Conservation (phyloP, 2,329 filamentous ascomycete genomes). For the Alternaria angustiovoidea region DNA sequence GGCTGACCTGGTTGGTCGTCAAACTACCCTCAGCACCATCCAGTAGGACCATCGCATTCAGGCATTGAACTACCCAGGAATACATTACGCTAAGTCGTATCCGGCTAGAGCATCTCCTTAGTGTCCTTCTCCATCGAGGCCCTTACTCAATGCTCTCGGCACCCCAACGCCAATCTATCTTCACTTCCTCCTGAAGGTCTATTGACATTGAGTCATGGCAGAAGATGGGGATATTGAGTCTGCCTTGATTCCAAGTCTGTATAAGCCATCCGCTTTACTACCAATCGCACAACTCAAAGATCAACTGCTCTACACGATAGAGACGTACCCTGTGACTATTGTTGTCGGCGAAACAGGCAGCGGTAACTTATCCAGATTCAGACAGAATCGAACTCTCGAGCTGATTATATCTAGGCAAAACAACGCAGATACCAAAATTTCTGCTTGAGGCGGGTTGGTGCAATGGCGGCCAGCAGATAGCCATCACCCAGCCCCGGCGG, state of each 20-base stretch:
- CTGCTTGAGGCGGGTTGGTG: constrained; percentile 91
- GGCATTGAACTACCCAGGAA: too few relatives aligned
- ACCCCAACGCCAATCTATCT: neutral
- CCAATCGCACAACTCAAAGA: constrained; percentile 87
- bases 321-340: constrained; percentile 84
- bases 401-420: constrained; percentile 70
- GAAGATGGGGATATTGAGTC: constrained; percentile 53
- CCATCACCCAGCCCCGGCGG: constrained; percentile 72
- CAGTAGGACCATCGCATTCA: too few relatives aligned
- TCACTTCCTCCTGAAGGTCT: neutral
- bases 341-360: constrained; percentile 94
- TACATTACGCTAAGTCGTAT: neutral
- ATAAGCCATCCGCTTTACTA: constrained; percentile 83
- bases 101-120: neutral
- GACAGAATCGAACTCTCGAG: accelerated
- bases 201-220: constrained; percentile 26
- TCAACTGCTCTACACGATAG: constrained; percentile 82
- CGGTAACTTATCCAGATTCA: constrained; percentile 14
- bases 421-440: constrained; percentile 93
- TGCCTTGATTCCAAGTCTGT: constrained; percentile 76
- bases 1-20: neutral
- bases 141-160: neutral
- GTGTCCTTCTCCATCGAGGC: neutral
- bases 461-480: constrained; percentile 80
- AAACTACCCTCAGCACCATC: neutral